A percentile compares a stretch with the other conserved stretches of the same genome.
Evolutionary conservation across 1,284 basidiomycete genomes (phyloP).

Genomic region (Trametes versicolor): DNA sequence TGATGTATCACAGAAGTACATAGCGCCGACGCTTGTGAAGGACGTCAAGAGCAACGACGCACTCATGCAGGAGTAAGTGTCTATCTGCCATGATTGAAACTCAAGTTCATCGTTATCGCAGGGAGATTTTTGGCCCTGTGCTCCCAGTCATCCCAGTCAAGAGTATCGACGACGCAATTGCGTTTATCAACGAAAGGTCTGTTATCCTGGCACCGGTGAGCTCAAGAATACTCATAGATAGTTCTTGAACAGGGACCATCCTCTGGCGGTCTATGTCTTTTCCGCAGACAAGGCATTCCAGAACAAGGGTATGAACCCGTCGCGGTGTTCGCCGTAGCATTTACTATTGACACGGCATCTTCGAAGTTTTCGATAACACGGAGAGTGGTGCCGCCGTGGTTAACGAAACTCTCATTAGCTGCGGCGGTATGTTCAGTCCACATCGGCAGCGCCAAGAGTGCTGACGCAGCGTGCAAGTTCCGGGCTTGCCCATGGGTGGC

Average conservation of each 20-base stretch:
- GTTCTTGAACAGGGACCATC: conserved; percentile 77
- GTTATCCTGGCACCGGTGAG: conserved; percentile 30
- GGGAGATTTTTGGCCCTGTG: conserved; percentile 51
- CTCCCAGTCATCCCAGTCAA: conserved; percentile 85
- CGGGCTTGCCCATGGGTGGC: conserved; percentile 75
- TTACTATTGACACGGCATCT: too few species aligned
- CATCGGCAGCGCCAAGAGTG: not conserved
- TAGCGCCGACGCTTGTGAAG: conserved; percentile 76
- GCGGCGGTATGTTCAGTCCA: conserved; percentile 49
- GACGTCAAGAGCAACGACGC: conserved; percentile 73
- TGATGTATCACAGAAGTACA: conserved; percentile 65
- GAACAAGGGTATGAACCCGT: conserved; percentile 67
- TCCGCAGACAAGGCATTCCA: conserved; percentile 65
- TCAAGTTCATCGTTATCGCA: conserved; percentile 14
- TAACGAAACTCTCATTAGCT: conserved; percentile 68
- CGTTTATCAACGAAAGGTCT: conserved; percentile 70
- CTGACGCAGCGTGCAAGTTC: conserved; percentile 46
- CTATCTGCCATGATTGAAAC: not conserved
- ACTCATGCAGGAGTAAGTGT: conserved; percentile 74
- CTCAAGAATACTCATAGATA: too few species aligned
- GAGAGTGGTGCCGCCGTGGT: conserved; percentile 68
- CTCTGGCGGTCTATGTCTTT: conserved; percentile 81
- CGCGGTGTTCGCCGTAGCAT: not conserved
- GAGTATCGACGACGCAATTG: conserved; percentile 76
- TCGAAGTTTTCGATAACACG: conserved; percentile 69